These are phyloP conservation scores for Paramecium pentaurelia DNA, from an alignment of 73 alveolate species.

Conservation along the genomic window DNA sequence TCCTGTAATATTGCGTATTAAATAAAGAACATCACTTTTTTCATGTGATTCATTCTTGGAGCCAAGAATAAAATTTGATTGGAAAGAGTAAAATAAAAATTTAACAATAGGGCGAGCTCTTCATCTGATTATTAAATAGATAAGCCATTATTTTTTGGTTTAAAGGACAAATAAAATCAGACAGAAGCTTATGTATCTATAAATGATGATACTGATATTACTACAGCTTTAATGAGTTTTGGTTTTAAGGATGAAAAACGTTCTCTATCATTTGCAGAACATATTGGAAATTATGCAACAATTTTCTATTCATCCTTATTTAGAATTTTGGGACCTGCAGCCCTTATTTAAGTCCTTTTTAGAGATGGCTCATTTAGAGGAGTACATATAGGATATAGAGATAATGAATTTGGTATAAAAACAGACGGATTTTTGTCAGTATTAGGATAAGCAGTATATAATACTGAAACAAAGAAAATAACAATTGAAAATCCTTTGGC, in stretches of 20 bases:
- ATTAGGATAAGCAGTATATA: not conserved
- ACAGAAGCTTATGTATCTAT: not conserved
- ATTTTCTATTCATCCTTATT: not conserved
- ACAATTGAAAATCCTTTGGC: constrained; percentile 5
- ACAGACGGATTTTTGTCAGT: constrained; percentile 19
- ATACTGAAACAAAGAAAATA: not conserved
- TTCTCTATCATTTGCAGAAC: not conserved
- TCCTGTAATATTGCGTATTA: not conserved
- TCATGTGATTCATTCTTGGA: constrained; percentile 8
- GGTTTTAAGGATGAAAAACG: constrained; percentile 13
- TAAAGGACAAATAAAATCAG: not conserved
- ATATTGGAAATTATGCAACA: not conserved
- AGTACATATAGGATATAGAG: constrained; percentile 40
- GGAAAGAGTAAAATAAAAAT: not conserved
- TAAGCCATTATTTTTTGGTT: not conserved
- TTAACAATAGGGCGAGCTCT: not conserved
- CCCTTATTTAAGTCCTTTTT: not conserved
- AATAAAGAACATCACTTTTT: not conserved
- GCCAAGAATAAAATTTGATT: not conserved
- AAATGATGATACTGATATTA: not conserved
- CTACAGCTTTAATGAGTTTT: not conserved
- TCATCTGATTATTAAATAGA: not conserved
- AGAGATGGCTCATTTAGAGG: constrained; percentile 8
- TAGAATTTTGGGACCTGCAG: not conserved
- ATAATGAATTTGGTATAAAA: constrained; percentile 34